Conservation (phyloP, 2,329 filamentous ascomycete genomes). For the Aspergillus sp. region DNA sequence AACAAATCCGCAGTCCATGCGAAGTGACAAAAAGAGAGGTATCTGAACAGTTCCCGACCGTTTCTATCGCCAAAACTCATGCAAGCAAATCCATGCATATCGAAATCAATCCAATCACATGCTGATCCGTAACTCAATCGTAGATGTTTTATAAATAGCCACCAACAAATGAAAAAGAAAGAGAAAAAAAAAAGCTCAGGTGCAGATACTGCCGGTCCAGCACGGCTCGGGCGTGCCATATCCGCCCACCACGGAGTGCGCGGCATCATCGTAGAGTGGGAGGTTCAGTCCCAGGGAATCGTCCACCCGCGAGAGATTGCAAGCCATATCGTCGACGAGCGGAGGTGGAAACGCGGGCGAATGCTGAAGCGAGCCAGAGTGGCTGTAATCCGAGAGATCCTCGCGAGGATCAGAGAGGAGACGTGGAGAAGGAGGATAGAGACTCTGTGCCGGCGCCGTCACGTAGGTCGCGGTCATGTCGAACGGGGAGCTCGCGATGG, state of each 20-base stretch:
- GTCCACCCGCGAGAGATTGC: constrained; percentile 29
- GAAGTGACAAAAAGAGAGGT: not conserved
- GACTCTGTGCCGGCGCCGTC: constrained; percentile 32
- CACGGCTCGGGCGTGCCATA: constrained; percentile 35
- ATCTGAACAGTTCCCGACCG: constrained; percentile 1
- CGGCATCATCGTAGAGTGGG: constrained; percentile 32
- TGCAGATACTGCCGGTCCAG: constrained; percentile 34
- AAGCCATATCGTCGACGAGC: constrained; percentile 34
- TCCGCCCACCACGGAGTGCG: constrained; percentile 32
- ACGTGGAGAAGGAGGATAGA: constrained; percentile 37
- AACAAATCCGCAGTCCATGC: constrained; percentile 1
- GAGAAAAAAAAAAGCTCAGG: constrained; percentile 3
- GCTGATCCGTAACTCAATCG: not conserved
- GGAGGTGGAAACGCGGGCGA: constrained; percentile 39
- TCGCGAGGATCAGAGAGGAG: constrained; percentile 36
- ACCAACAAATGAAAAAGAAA: not conserved
- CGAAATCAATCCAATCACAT: not conserved
- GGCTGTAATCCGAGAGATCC: constrained; percentile 29
- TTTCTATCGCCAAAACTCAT: constrained; percentile 2
- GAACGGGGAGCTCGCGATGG: constrained; percentile 38
- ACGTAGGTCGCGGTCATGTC: constrained; percentile 32
- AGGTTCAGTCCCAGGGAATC: constrained; percentile 26
- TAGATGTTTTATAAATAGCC: not conserved
- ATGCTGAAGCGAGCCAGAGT: constrained; percentile 30
- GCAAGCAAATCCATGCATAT: not conserved